Evolutionary conservation across 495 filamentous ascomycete species (phyloP).

Genomic region (Achaetomiella virescens): DNA sequence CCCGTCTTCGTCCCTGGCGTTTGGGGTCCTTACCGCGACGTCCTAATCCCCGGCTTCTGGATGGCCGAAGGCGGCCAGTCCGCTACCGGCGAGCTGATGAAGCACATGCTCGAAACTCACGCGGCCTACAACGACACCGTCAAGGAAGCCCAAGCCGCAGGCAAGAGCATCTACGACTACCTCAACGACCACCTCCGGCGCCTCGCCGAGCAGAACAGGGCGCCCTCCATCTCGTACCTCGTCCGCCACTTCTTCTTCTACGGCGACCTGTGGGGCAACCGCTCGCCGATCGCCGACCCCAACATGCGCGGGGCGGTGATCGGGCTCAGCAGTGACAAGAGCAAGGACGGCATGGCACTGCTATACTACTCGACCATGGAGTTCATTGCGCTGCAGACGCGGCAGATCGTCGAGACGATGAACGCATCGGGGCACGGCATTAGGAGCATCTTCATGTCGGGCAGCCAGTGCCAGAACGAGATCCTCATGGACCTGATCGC

Average conservation of each 20-base stretch:
- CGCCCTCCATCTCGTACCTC: constrained; percentile 75
- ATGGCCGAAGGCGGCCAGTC: constrained; percentile 95
- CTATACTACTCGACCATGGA: constrained; percentile 94
- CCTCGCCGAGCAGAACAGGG: constrained; percentile 57
- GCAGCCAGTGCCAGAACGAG: constrained; percentile 91
- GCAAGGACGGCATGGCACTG: constrained; percentile 76
- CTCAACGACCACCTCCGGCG: constrained; percentile 82
- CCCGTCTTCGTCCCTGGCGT: constrained; percentile 90
- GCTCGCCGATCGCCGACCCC: constrained; percentile 85
- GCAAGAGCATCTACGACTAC: constrained; percentile 86
- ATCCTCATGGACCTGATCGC: constrained; percentile 88
- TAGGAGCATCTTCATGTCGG: constrained; percentile 94
- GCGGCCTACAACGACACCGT: constrained; percentile 73
- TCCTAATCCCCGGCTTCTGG: constrained; percentile 85
- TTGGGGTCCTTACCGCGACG: constrained; percentile 94
- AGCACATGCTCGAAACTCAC: constrained; percentile 90
- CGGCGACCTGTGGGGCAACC: constrained; percentile 96
- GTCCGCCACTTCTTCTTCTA: constrained; percentile 96
- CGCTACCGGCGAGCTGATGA: constrained; percentile 88
- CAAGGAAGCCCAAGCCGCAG: constrained; percentile 67
- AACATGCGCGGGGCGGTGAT: constrained; percentile 85
- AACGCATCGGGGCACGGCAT: constrained; percentile 79
- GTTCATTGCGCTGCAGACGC: constrained; percentile 93
- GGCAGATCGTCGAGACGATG: constrained; percentile 91
- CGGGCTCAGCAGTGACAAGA: constrained; percentile 77